phyloP scores from a whole-genome alignment of 169 alveolate genomes.

The Plasmodium inui region DNA sequence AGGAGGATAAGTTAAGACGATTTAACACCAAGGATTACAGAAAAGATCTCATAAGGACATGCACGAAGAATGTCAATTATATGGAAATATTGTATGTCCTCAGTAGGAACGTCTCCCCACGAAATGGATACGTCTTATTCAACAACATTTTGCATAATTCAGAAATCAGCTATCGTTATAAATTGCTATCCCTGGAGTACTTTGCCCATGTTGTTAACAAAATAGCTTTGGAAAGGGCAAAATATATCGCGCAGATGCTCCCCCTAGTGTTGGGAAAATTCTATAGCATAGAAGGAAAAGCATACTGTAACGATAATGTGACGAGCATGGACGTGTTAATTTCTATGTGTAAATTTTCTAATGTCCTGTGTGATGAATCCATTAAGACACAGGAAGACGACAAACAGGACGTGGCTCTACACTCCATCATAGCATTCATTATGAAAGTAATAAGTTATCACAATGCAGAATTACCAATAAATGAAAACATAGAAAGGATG shows the following conservation, averaged over 20 bases:
- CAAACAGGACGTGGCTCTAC: slow-evolving; percentile 72
- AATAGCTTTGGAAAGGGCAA: slow-evolving; percentile 61
- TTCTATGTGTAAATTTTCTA: slow-evolving; percentile 58
- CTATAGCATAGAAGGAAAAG: slow-evolving; percentile 70
- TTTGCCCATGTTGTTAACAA: slow-evolving; percentile 68
- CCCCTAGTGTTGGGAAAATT: slow-evolving; percentile 60
- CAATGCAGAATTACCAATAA: slow-evolving; percentile 32
- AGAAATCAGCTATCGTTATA: slow-evolving; percentile 60
- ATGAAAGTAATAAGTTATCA: slow-evolving; percentile 65
- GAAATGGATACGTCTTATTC: slow-evolving; percentile 65
- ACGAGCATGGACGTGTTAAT: slow-evolving; percentile 41
- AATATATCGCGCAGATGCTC: slow-evolving; percentile 71
- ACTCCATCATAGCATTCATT: slow-evolving; percentile 73
- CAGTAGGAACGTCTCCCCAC: slow-evolving; percentile 54
- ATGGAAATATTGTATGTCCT: slow-evolving; percentile 43
- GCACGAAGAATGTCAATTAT: slow-evolving; percentile 69
- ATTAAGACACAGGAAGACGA: slow-evolving; percentile 69
- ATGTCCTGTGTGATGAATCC: slow-evolving; percentile 74
- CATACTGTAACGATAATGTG: slow-evolving; percentile 66
- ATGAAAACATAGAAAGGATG: slow-evolving; percentile 52
- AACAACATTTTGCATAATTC: slow-evolving; percentile 50
- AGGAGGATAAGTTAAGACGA: slow-evolving; percentile 54
- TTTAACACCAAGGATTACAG: slow-evolving; percentile 18
- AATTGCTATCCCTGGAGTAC: slow-evolving; percentile 60
- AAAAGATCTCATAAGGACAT: slow-evolving; percentile 23